phyloP scores from a whole-genome alignment of 1,139 yeast genomes.

The Nakaseomyces kungkrabaensis region DNA sequence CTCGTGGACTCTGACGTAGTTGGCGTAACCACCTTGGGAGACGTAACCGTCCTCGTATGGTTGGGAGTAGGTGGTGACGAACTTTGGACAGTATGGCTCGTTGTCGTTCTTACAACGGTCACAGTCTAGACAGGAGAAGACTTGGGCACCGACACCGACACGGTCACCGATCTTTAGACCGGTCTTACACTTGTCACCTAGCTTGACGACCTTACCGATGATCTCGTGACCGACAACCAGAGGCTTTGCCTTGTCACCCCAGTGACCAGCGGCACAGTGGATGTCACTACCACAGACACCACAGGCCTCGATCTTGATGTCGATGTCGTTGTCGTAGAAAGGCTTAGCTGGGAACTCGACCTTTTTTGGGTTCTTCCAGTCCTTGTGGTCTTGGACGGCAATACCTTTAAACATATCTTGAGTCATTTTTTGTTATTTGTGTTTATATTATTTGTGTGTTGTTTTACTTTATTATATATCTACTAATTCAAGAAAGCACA shows the following conservation, averaged over 20 bases:
- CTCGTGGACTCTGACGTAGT: conserved; percentile 39
- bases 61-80: conserved; percentile 35
- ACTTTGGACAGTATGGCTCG: conserved; percentile 38
- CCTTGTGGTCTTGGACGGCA: conserved; percentile 34
- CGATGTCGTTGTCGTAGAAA: conserved; percentile 30
- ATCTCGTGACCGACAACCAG: conserved; percentile 44
- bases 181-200: conserved; percentile 33
- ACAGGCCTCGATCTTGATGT: conserved; percentile 36
- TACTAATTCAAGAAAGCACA: too few relatives aligned
- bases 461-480: neutral
- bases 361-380: conserved; percentile 37
- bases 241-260: conserved; percentile 33
- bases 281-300: conserved; percentile 53
- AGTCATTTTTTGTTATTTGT: conserved; percentile 8
- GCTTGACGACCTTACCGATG: conserved; percentile 36
- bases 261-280: conserved; percentile 30
- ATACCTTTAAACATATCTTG: conserved; percentile 40
- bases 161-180: conserved; percentile 41
- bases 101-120: conserved; percentile 34
- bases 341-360: conserved; percentile 30
- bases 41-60: conserved; percentile 36
- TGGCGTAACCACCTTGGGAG: conserved; percentile 46
- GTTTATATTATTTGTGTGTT: neutral
- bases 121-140: conserved; percentile 37
- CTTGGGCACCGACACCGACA: conserved; percentile 46